Evolutionary conservation across 345 rosid species (phyloP).

Genomic region (Boechera retrofracta): DNA sequence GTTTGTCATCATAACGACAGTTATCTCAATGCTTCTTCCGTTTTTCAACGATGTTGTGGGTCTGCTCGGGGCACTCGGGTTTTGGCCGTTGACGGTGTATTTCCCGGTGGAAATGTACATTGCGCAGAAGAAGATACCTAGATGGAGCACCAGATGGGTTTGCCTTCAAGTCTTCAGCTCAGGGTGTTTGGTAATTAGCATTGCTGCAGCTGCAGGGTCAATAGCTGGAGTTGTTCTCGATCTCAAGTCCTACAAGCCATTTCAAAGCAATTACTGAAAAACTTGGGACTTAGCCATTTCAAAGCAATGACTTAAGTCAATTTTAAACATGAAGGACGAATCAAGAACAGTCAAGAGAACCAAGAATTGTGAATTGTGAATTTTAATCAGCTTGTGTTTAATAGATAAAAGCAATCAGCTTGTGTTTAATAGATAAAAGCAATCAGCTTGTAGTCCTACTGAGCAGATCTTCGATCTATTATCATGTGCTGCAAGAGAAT

Average conservation of each 20-base stretch:
- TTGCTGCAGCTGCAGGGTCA: conserved; percentile 86
- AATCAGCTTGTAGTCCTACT: neutral
- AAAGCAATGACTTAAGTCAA: neutral
- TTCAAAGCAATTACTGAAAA: conserved; percentile 51
- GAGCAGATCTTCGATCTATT: neutral
- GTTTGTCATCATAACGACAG: conserved; percentile 76
- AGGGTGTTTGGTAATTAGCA: conserved; percentile 70
- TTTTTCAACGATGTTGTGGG: conserved; percentile 88
- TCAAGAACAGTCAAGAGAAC: neutral
- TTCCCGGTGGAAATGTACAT: conserved; percentile 94
- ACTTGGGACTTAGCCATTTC: neutral
- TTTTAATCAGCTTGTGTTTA: conserved; percentile 19
- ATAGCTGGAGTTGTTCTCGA: conserved; percentile 74
- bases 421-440: conserved; percentile 10
- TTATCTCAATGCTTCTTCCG: conserved; percentile 88
- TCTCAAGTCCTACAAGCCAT: conserved; percentile 77
- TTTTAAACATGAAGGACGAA: neutral
- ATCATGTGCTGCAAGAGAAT: conserved; percentile 14
- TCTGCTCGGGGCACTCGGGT: conserved; percentile 82
- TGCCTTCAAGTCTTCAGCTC: conserved; percentile 71
- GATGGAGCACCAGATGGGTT: conserved; percentile 86
- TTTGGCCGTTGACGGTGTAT: conserved; percentile 90
- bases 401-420: neutral
- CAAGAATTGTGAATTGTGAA: neutral
- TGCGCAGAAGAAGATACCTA: conserved; percentile 67